A percentile compares a stretch with the other conserved stretches of the same genome.
Evolutionary conservation across 2,329 filamentous ascomycete species (phyloP).

Genomic region (Aspergillus sclerotialis): DNA sequence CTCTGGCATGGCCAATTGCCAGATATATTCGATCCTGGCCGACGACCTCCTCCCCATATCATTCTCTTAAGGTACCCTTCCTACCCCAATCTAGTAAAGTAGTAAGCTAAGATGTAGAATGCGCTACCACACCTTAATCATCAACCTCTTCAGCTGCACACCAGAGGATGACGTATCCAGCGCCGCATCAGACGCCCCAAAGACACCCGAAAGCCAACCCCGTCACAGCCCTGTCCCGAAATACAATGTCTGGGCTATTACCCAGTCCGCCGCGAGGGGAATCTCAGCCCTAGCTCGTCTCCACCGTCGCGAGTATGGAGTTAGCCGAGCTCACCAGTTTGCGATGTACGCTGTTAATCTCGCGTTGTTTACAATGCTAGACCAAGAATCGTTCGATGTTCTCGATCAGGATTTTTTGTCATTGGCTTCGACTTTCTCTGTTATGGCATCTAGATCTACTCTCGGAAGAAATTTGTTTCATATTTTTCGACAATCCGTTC

Average conservation of each 20-base stretch:
- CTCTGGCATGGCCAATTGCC: slow-evolving; percentile 26
- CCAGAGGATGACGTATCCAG: slow-evolving; percentile 11
- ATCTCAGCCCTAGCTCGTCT: slow-evolving; percentile 24
- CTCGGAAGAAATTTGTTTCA: slow-evolving; percentile 28
- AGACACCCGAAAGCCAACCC: slow-evolving; percentile 24
- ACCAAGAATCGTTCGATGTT: slow-evolving; percentile 22
- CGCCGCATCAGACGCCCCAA: slow-evolving; percentile 12
- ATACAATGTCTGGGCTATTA: slow-evolving; percentile 16
- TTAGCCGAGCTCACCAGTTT: slow-evolving; percentile 29
- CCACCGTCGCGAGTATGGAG: slow-evolving; percentile 26
- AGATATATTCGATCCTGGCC: slow-evolving; percentile 16
- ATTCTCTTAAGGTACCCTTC: slow-evolving; percentile 22
- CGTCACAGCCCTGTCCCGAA: slow-evolving; percentile 11
- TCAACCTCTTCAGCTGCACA: slow-evolving; percentile 29
- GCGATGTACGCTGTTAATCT: slow-evolving; percentile 33
- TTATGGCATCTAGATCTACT: slow-evolving; percentile 26
- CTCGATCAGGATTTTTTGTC: slow-evolving; percentile 28
- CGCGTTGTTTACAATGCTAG: slow-evolving; percentile 28
- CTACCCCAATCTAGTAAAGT: too few species aligned
- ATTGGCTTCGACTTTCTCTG: slow-evolving; percentile 26
- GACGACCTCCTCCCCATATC: slow-evolving; percentile 26
- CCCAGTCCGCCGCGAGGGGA: slow-evolving; percentile 21
- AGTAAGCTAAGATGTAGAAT: slow-evolving; percentile 18
- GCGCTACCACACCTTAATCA: slow-evolving; percentile 27
- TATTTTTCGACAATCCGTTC: slow-evolving; percentile 28